phyloP scores from a whole-genome alignment of 352 stramenopile species.

The Phytopythium ostracodes region DNA sequence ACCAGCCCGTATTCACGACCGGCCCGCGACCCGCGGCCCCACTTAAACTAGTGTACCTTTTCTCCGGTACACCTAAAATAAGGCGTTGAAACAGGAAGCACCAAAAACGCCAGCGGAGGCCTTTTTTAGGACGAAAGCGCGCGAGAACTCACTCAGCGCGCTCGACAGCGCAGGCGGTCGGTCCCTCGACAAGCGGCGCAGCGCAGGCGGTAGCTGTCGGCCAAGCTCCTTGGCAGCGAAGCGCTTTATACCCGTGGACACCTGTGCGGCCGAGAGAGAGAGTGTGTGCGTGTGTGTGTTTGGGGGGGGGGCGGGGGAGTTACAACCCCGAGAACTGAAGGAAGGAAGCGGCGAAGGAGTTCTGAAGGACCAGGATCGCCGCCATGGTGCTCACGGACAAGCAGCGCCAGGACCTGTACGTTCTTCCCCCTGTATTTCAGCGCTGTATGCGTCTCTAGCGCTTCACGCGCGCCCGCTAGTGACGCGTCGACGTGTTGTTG shows the following conservation, averaged over 20 bases:
- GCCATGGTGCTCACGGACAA: conserved; percentile 96
- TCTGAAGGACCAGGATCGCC: background rate
- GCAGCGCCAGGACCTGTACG: conserved; percentile 92
- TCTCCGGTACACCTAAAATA: background rate
- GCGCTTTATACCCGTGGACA: background rate
- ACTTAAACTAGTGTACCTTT: background rate
- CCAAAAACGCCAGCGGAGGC: background rate
- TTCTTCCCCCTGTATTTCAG: background rate
- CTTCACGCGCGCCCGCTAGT: too few relatives aligned
- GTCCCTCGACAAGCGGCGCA: background rate
- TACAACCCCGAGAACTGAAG: too few relatives aligned
- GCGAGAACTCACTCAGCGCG: background rate
- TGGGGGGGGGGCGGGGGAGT: too few relatives aligned
- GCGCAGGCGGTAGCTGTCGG: background rate
- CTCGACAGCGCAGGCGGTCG: background rate
- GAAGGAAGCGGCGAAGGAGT: background rate
- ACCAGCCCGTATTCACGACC: too few relatives aligned
- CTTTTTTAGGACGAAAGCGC: conserved; percentile 1
- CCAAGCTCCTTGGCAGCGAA: background rate
- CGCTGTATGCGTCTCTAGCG: background rate
- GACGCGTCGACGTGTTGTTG: background rate
- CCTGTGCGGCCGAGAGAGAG: background rate
- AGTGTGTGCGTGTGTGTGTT: too few relatives aligned
- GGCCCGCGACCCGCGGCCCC: too few relatives aligned
- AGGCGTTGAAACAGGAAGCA: background rate